A percentile compares a stretch with the other conserved stretches of the same genome.
Conservation (phyloP, 2,329 filamentous ascomycete genomes). For the Scedosporium dehoogii region DNA sequence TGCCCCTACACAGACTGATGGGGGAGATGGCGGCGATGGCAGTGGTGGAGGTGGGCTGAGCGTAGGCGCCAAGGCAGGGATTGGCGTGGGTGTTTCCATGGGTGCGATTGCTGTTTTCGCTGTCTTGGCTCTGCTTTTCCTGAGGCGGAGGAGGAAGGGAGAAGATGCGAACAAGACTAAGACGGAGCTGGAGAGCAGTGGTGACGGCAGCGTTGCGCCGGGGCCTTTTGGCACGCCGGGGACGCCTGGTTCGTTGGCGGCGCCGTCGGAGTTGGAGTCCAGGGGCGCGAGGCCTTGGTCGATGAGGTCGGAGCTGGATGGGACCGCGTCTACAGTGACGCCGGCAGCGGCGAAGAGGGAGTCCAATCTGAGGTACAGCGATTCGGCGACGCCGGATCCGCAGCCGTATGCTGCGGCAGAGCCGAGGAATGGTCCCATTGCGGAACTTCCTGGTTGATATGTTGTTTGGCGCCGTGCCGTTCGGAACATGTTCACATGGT, state of each 20-base stretch:
- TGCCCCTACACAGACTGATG: not conserved
- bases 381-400: not conserved
- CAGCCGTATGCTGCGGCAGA: not conserved
- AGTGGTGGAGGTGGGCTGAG: conserved; percentile 10
- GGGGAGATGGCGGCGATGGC: not conserved
- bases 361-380: not conserved
- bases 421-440: not conserved
- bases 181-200: not conserved
- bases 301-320: conserved; percentile 12
- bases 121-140: conserved; percentile 12
- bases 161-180: conserved; percentile 4
- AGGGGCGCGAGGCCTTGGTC: conserved; percentile 14
- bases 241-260: not conserved
- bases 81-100: conserved; percentile 13
- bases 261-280: conserved; percentile 13
- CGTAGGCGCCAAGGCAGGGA: conserved; percentile 15
- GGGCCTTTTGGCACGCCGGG: not conserved
- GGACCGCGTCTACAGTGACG: not conserved
- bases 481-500: too few relatives aligned
- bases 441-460: not conserved
- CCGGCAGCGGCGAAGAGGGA: not conserved
- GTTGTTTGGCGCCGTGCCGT: too few relatives aligned
- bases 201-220: not conserved
- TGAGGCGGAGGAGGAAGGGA: conserved; percentile 9
- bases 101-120: conserved; percentile 13